Base-by-base conservation (phyloP, 129 eudicot species). In the Centaurea solstitialis region DNA sequence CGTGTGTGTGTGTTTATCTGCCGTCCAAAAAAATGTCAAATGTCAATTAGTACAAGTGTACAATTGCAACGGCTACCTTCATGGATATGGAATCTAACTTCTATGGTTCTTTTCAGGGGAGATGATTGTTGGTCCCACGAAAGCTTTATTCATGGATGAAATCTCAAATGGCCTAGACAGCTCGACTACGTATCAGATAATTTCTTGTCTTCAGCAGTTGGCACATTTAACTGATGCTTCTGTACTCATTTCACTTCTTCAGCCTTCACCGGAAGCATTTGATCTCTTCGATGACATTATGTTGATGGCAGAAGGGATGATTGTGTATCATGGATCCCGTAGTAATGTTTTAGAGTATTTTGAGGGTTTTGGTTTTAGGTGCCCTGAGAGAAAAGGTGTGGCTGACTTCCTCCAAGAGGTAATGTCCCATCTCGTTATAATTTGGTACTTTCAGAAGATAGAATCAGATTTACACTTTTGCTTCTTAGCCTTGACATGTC, bases 351-450 rank as follows among this genome's bases (percentile, higher is more conserved):
- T 94, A 73, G 94, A 90, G 35, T 94, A 90, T 81, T 92, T 94
- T 61, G 83, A 86, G 68, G 80, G 77, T 24, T 87, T 92, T 73
- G 98, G 97, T 43, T 90, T 92, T 47, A 92, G 64, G 73, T 94
- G 98, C 67, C 98, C 98, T 1, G 84, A 78, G 30, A 90, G 98
- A 84, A 94, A 94, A 87, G 98, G 94, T 0, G 94, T 90, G 15
- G 98, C 97, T 71, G 96, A 90, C 84, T 94, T 94, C 80, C 96
- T 94, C 17, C 97, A 94, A 80, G 96, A 94, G 97, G 98, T 87
- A 90, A 88, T 76, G 33, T 78, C 68, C 18, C 18, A 68, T 24
- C 22, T 81, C 68, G 23, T 45, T 40, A 9, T 0, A 9, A 7
- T 6, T 22, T n/a, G 45, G 11, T 43, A 37, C 69, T 61, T 13